Evolutionary conservation across 805 yeast species (phyloP), one percentile per base, ranked within the genome.

Genomic region (Cyberlindnera maritima): DNA sequence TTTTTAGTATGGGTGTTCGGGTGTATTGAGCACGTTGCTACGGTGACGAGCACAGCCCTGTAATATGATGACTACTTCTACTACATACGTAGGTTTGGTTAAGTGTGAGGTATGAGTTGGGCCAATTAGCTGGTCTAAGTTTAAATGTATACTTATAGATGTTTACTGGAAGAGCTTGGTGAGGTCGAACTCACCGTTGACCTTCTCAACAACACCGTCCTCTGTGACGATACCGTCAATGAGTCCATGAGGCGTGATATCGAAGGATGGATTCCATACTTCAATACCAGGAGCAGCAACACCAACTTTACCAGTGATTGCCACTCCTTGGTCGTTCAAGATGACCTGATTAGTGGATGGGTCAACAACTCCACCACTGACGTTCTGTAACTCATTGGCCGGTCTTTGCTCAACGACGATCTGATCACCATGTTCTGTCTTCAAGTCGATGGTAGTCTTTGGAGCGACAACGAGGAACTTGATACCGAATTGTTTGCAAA

Each of bases 181-280:
- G 34, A 82, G 66, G 45, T 75, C 62, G 57, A 83, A 85, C 10
- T 68, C 57, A 2, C 89, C 90, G 13, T 66, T 39, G 0, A 71
- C 68, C 59, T 86, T 86, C 29, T 68, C 66, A 18, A 77, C 72
- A 2, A 74, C 81, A 3, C 79, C 77, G 45, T 80, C 78, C 67
- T 92, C 98, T 1, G 97, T 92, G 31, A 92, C 88, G 49, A 94
- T 89, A 49, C 89, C 87, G 61, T 90, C 97, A 45, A 92, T 90
- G 33, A 85, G 69, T 38, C 75, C 76, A 58, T 83, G 82, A 0
- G 96, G 96, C 3, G 98, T 89, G 14, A 94, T 89, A 61, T 92
- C 99, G 60, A 92, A 92, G 0, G 97, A 85, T 1, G 99, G 99
- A 60, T 94, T 94, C 97, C 97, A 92, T 2, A 90, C 96, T 4